Percentiles rank a stretch among this genome's conserved stretches.
phyloP scores from a whole-genome alignment of 2,329 filamentous ascomycete genomes.

The Periconia sp. region DNA sequence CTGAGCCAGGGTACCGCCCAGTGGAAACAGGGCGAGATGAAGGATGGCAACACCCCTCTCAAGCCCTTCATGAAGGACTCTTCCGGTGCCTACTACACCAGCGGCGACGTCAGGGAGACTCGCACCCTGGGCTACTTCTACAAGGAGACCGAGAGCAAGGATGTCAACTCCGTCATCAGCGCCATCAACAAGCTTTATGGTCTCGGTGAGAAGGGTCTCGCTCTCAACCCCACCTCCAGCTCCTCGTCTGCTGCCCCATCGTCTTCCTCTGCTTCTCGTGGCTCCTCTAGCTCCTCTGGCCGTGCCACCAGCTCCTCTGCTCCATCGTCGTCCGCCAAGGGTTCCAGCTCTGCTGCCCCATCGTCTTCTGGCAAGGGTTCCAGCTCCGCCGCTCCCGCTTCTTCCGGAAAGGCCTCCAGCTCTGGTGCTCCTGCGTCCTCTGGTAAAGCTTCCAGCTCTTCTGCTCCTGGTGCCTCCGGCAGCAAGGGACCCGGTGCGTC shows the following conservation, averaged over 20 bases:
- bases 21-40: constrained; percentile 47
- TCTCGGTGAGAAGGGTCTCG: constrained; percentile 43
- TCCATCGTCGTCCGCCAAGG: background rate
- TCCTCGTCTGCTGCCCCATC: background rate
- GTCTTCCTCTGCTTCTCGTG: background rate
- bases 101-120: constrained; percentile 33
- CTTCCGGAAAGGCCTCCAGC: background rate
- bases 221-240: background rate
- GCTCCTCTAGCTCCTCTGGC: background rate
- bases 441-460: background rate
- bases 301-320: background rate
- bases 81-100: constrained; percentile 50
- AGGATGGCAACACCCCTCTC: constrained; percentile 56
- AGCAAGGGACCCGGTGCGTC: background rate
- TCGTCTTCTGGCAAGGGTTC: background rate
- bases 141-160: constrained; percentile 33
- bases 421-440: background rate
- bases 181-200: constrained; percentile 36
- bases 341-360: background rate
- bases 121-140: constrained; percentile 48
- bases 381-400: background rate
- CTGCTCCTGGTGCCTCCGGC: background rate
- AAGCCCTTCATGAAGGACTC: constrained; percentile 38
- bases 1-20: constrained; percentile 34
- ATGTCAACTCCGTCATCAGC: constrained; percentile 22